Percentiles rank a stretch among this genome's conserved stretches.
Evolutionary conservation across 2,329 filamentous ascomycete species (phyloP).

Genomic region (Cytospora paraplurivora): DNA sequence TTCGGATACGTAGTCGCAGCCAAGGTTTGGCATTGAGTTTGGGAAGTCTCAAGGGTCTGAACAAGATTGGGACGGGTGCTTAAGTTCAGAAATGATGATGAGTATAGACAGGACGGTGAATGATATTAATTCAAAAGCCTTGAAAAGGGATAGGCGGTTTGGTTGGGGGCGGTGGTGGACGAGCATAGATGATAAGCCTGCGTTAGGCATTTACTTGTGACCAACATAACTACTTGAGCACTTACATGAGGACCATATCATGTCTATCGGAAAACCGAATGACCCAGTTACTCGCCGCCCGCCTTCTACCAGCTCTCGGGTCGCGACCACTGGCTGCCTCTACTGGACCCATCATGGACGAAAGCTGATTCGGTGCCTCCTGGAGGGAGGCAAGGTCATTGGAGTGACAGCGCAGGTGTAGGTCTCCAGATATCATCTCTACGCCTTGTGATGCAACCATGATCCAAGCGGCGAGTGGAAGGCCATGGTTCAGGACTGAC

Average conservation of each 20-base stretch:
- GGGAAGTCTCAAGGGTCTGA: conserved; percentile 91
- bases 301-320: not conserved
- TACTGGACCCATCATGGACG: too few species aligned
- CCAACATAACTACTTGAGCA: conserved; percentile 13
- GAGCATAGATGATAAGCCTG: conserved; percentile 10
- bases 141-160: not conserved
- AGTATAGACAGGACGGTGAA: conserved; percentile 12
- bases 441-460: not conserved
- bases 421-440: not conserved
- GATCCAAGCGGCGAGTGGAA: not conserved
- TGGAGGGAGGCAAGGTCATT: not conserved
- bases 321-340: too few species aligned
- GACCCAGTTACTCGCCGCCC: too few species aligned
- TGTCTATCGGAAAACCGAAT: not conserved
- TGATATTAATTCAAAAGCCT: conserved; percentile 17
- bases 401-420: not conserved
- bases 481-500: not conserved
- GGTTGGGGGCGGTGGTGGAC: not conserved
- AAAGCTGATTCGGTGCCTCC: not conserved
- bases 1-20: conserved; percentile 94
- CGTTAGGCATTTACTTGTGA: conserved; percentile 8
- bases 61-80: conserved; percentile 66
- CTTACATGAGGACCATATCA: not conserved
- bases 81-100: conserved; percentile 27
- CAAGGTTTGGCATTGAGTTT: conserved; percentile 93